Percentiles rank a stretch among this genome's conserved stretches.
Evolutionary conservation across 371 early-diverging fungal genomes (phyloP).

Genomic region (Rhizopus microsporus): DNA sequence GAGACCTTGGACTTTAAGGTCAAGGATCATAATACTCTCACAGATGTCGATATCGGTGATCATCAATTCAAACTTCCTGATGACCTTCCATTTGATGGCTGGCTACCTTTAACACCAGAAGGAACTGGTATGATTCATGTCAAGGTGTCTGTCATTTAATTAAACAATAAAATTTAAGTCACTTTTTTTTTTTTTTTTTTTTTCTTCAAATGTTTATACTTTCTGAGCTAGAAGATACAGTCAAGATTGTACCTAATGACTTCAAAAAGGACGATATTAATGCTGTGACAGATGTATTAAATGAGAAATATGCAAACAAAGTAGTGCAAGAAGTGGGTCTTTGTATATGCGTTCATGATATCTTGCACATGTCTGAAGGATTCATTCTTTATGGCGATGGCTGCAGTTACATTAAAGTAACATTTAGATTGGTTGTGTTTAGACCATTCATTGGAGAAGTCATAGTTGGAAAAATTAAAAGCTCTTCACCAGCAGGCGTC

Average conservation of each 20-base stretch:
- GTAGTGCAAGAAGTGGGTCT: slow-evolving; percentile 92
- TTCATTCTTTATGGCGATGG: slow-evolving; percentile 85
- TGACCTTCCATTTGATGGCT: slow-evolving; percentile 43
- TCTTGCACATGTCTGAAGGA: slow-evolving; percentile 78
- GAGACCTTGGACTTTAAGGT: slow-evolving; percentile 58
- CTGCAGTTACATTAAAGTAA: slow-evolving; percentile 74
- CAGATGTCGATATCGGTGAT: slow-evolving; percentile 71
- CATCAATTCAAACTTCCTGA: slow-evolving; percentile 53
- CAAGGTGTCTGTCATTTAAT: slow-evolving; percentile 15
- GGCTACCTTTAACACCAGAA: slow-evolving; percentile 43
- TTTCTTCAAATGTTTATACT: slow-evolving; percentile 80
- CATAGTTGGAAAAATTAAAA: slow-evolving; percentile 76
- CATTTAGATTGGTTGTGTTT: slow-evolving; percentile 87
- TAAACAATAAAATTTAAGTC: slow-evolving; percentile 2
- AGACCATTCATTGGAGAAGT: slow-evolving; percentile 91
- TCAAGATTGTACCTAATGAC: slow-evolving; percentile 80
- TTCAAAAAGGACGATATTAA: slow-evolving; percentile 70
- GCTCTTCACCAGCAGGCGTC: slow-evolving; percentile 71
- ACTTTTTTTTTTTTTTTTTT: slow-evolving; percentile 8
- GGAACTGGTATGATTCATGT: slow-evolving; percentile 52
- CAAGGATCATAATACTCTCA: slow-evolving; percentile 71
- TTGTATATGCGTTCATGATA: slow-evolving; percentile 83
- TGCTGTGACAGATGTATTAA: slow-evolving; percentile 88
- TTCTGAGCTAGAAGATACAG: slow-evolving; percentile 76
- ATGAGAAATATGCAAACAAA: slow-evolving; percentile 91